Evolutionary conservation across 2,329 filamentous ascomycete genomes (phyloP), one percentile per base, ranked within the genome.

Genomic region (Alternaria sp.): DNA sequence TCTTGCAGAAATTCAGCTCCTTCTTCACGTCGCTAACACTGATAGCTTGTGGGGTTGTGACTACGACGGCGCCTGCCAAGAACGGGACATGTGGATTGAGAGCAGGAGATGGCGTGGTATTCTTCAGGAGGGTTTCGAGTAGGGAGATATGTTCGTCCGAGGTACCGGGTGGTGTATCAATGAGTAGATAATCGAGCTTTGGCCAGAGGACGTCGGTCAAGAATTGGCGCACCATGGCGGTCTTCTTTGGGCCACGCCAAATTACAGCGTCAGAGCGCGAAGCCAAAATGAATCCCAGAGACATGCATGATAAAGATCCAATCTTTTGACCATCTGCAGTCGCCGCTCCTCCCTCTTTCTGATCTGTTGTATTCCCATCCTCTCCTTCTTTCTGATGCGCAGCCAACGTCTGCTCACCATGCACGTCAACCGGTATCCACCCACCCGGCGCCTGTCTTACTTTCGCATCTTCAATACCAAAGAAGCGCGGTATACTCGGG

Each of bases 191-290:
- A 78, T 98, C 95, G n/a, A 93, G 88, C 57, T 88, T 87, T 1
- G 85, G 87, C 96, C 96, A 98, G 28, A 93, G 85, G 5, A 97
- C 94, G 75, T 97, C 94, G 1, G 92, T 91, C 26, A 99, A 85
- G 77, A 99, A 99, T 79, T 99, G 96, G 44, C 94, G 89, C 62
- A 99, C 93, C 96, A 99, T 99, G 54, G 96, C 96, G 5, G 96
- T 99, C 83, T 99, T 99, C 82, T 99, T 99, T 3, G 96, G 96
- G 0, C 96, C 96, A 57, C 96, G 89, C 96, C 96, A 99, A 43
- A 99, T 96, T 0, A 99, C 94, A 0, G 96, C 95, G 73, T 97
- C 93, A 66, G 92, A 92, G 71, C 95, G 86, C 65, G 89, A 88
- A 4, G 90, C 89, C 6, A 99, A 86, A 7, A 99, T 86, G 74